phyloP scores from a whole-genome alignment of 306 rosid genomes.

The Malus sieversii region DNA sequence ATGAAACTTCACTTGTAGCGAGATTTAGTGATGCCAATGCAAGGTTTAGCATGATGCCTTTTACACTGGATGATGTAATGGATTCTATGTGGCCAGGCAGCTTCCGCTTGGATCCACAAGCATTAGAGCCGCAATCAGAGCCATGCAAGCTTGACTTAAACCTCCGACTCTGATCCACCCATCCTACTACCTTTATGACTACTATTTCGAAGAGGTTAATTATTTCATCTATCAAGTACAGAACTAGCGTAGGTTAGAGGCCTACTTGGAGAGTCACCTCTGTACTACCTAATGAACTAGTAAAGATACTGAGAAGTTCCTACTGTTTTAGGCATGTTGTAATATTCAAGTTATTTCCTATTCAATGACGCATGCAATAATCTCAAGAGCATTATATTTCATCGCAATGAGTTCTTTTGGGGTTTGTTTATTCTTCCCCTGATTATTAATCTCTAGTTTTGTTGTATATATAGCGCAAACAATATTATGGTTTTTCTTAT shows the following conservation, averaged over 20 bases:
- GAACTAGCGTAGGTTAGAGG: slow-evolving; percentile 36
- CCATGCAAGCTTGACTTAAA: slow-evolving; percentile 62
- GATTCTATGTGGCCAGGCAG: slow-evolving; percentile 88
- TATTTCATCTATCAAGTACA: slow-evolving; percentile 17
- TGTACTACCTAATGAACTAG: slow-evolving; percentile 24
- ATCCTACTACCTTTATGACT: slow-evolving; percentile 6
- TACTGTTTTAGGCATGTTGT: slow-evolving; percentile 9
- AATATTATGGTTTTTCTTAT: background rate
- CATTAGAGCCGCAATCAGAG: slow-evolving; percentile 34
- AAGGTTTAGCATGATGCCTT: slow-evolving; percentile 43
- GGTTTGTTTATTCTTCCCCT: background rate
- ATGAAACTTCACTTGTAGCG: slow-evolving; percentile 35
- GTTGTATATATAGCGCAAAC: slow-evolving; percentile 6
- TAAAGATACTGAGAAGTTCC: slow-evolving; percentile 17
- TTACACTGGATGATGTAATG: slow-evolving; percentile 39
- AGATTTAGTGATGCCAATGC: slow-evolving; percentile 50
- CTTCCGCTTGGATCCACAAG: slow-evolving; percentile 53
- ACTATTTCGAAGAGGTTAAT: slow-evolving; percentile 8
- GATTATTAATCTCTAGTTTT: slow-evolving; percentile 9
- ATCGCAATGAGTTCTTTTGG: background rate
- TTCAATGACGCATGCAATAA: slow-evolving; percentile 32
- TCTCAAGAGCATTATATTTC: slow-evolving; percentile 18
- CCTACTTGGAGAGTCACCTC: slow-evolving; percentile 4
- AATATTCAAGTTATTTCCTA: slow-evolving; percentile 8
- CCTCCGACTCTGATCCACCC: slow-evolving; percentile 56